Percentiles rank a stretch among this genome's conserved stretches.
Evolutionary conservation across 306 rosid genomes (phyloP).

Genomic region (Citrullus amarus): DNA sequence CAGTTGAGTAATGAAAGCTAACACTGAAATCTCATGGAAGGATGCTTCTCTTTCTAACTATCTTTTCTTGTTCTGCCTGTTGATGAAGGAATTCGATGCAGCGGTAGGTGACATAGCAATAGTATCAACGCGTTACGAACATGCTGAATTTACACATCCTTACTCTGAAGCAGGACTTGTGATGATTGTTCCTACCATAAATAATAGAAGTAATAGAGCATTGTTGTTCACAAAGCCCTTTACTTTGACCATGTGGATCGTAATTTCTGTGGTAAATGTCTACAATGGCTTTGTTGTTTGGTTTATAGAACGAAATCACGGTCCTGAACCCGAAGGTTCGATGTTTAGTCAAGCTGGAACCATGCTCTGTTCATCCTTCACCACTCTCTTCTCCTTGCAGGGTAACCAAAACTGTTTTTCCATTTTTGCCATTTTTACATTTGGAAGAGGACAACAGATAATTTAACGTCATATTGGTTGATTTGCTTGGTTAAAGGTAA

Average conservation of each 20-base stretch:
- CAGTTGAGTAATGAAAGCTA: neutral
- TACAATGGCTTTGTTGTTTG: conserved; percentile 44
- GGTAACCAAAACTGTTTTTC: conserved; percentile 16
- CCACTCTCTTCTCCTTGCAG: conserved; percentile 26
- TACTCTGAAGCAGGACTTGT: conserved; percentile 34
- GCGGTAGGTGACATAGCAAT: conserved; percentile 38
- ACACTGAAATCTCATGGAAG: neutral
- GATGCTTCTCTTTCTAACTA: neutral
- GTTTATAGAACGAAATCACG: conserved; percentile 30
- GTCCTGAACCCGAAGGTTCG: conserved; percentile 22
- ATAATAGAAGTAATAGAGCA: conserved; percentile 11
- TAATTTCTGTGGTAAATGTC: conserved; percentile 16
- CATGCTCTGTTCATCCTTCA: conserved; percentile 29
- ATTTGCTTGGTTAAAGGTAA: conserved; percentile 14
- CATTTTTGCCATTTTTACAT: neutral
- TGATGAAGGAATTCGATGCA: conserved; percentile 29
- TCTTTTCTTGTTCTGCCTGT: neutral
- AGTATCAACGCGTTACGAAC: conserved; percentile 9
- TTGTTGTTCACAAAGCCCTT: conserved; percentile 39
- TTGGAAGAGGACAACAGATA: too few relatives aligned
- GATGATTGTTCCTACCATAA: conserved; percentile 31
- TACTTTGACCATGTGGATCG: conserved; percentile 33
- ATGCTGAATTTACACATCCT: conserved; percentile 35
- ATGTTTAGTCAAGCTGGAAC: conserved; percentile 25
- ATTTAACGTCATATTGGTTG: neutral